These are phyloP conservation scores for Aspergillus sojae DNA, from an alignment of 2,329 filamentous ascomycete species.

Conservation along the genomic window DNA sequence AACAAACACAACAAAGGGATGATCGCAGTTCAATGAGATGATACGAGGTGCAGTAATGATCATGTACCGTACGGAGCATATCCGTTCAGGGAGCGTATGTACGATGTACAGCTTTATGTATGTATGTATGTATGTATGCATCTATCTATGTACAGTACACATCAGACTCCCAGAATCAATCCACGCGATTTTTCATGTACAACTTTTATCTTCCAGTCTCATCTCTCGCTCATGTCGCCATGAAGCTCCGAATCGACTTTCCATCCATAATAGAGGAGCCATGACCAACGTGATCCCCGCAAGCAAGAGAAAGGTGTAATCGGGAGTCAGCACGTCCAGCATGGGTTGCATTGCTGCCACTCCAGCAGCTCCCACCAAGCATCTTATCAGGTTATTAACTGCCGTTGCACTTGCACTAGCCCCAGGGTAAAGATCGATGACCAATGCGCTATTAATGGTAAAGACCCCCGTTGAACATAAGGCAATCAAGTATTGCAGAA, in stretches of 20 bases:
- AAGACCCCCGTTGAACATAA: slow-evolving; percentile 38
- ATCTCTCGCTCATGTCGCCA: slow-evolving; percentile 29
- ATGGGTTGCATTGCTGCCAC: slow-evolving; percentile 37
- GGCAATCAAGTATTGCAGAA: slow-evolving; percentile 43
- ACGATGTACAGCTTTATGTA: too few relatives aligned
- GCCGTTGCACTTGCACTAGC: slow-evolving; percentile 40
- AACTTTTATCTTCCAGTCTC: neutral
- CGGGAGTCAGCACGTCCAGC: slow-evolving; percentile 35
- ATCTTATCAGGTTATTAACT: slow-evolving; percentile 41
- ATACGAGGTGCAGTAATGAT: neutral
- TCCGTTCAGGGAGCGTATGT: neutral
- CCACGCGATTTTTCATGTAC: neutral
- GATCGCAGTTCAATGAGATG: neutral
- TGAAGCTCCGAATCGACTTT: slow-evolving; percentile 30
- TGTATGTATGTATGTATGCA: neutral
- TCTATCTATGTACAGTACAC: neutral
- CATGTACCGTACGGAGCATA: neutral
- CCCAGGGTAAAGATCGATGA: slow-evolving; percentile 42
- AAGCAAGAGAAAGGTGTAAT: slow-evolving; percentile 30
- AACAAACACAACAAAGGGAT: neutral
- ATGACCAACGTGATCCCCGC: slow-evolving; percentile 30
- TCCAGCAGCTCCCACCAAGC: slow-evolving; percentile 39
- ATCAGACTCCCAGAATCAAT: neutral
- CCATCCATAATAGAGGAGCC: slow-evolving; percentile 27
- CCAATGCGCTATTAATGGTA: slow-evolving; percentile 38